A percentile compares a stretch with the other conserved stretches of the same genome.
Evolutionary conservation across 2,329 filamentous ascomycete genomes (phyloP).

Genomic region (Ophiostoma australiae): DNA sequence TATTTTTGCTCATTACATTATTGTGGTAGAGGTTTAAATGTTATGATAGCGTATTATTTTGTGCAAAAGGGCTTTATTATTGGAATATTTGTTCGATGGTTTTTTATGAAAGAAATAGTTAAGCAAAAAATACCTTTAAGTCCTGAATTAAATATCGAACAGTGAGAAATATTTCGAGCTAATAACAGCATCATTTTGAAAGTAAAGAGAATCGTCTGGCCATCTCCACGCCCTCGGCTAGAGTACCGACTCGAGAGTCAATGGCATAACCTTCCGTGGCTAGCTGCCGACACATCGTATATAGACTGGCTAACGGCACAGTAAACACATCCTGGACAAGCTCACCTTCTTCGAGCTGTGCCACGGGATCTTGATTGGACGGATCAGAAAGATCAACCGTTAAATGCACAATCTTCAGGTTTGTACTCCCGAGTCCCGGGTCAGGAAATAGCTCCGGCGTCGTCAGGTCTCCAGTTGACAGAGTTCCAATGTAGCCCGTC

Average conservation of each 20-base stretch:
- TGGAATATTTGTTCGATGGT: no score
- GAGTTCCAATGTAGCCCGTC: conserved; percentile 57
- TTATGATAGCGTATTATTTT: no score
- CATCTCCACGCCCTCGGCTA: conserved; percentile 73
- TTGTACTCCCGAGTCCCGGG: conserved; percentile 63
- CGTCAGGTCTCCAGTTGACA: neutral
- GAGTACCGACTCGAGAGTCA: conserved; percentile 69
- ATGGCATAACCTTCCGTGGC: conserved; percentile 71
- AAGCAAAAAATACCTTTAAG: no score
- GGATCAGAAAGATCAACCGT: conserved; percentile 63
- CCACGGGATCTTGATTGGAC: conserved; percentile 64
- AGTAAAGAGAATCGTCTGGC: conserved; percentile 48
- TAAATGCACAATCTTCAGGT: conserved; percentile 66
- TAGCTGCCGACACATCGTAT: conserved; percentile 60
- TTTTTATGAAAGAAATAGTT: no score
- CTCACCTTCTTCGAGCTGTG: conserved; percentile 71
- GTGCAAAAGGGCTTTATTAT: no score
- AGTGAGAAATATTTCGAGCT: no score
- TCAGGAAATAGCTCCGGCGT: conserved; percentile 36
- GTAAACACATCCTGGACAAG: conserved; percentile 72
- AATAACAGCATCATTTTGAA: neutral
- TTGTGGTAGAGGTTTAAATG: neutral
- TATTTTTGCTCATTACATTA: neutral
- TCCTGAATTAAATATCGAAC: no score
- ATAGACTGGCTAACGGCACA: conserved; percentile 59